Evolutionary conservation across 2,329 filamentous ascomycete species (phyloP).

Genomic region (Fusarium beomiforme): DNA sequence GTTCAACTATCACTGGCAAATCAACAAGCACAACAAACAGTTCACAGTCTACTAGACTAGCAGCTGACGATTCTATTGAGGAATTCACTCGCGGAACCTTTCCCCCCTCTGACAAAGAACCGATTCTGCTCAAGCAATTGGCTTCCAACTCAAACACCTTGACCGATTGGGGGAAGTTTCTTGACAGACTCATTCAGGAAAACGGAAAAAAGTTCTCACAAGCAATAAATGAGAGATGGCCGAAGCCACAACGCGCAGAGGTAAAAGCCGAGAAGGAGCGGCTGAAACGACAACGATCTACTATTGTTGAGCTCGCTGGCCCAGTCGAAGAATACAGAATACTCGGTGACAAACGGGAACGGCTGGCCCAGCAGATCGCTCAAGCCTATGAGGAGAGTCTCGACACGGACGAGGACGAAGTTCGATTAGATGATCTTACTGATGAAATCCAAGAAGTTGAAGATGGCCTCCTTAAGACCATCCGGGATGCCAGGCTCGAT

Average conservation of each 20-base stretch:
- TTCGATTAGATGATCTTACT: constrained; percentile 59
- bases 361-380: constrained; percentile 57
- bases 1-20: constrained; percentile 2
- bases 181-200: constrained; percentile 56
- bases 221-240: constrained; percentile 58
- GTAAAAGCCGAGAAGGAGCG: constrained; percentile 62
- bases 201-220: constrained; percentile 60
- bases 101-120: constrained; percentile 9
- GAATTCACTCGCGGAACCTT: background rate
- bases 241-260: constrained; percentile 56
- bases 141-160: constrained; percentile 47
- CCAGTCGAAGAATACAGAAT: constrained; percentile 56
- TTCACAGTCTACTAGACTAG: constrained; percentile 16
- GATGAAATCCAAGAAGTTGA: constrained; percentile 57
- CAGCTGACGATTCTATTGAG: constrained; percentile 2
- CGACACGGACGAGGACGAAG: constrained; percentile 63
- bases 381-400: constrained; percentile 61
- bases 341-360: constrained; percentile 56
- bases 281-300: constrained; percentile 57
- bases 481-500: constrained; percentile 59
- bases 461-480: constrained; percentile 51
- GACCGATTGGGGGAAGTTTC: constrained; percentile 47
- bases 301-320: constrained; percentile 53
- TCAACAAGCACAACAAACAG: background rate
- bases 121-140: constrained; percentile 44